Evolutionary conservation across 768 basidiomycete genomes (phyloP).

Genomic region (Sporobolomyces phaffii): DNA sequence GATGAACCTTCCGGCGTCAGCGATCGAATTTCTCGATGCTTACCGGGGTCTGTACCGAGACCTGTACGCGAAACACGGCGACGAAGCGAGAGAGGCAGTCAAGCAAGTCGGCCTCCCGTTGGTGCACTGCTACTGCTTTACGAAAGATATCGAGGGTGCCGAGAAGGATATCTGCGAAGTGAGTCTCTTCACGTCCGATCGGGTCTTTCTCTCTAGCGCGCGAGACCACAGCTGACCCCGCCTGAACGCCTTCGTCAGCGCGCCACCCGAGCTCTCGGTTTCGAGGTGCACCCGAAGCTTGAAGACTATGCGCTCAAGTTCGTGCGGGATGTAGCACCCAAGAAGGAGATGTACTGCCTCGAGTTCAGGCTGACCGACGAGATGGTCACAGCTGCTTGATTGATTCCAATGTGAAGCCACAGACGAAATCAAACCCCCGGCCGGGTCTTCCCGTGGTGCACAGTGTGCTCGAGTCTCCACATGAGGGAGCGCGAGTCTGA

Average conservation of each 20-base stretch:
- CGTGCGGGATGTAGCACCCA: conserved; percentile 88
- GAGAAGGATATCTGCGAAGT: conserved; percentile 75
- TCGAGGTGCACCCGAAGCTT: conserved; percentile 49
- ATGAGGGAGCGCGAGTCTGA: too few species aligned
- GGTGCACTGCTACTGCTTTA: conserved; percentile 95
- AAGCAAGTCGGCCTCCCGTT: conserved; percentile 63
- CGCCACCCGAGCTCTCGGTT: conserved; percentile 33
- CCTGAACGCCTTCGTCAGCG: too few species aligned
- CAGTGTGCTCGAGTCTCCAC: too few species aligned
- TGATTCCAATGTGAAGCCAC: too few species aligned
- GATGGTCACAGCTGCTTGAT: too few species aligned
- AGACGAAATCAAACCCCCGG: too few species aligned
- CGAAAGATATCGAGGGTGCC: conserved; percentile 69
- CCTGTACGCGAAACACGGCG: conserved; percentile 43
- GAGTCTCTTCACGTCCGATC: conserved; percentile 42
- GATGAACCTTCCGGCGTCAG: conserved; percentile 96
- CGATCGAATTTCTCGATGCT: conserved; percentile 79
- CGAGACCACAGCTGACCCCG: too few species aligned
- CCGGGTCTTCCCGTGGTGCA: too few species aligned
- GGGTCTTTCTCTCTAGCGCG: background rate
- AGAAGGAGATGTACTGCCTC: conserved; percentile 96
- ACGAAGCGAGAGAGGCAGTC: conserved; percentile 16
- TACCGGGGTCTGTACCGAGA: conserved; percentile 66
- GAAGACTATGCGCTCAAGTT: conserved; percentile 54
- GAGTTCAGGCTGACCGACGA: conserved; percentile 66